Evolutionary conservation across 2,329 filamentous ascomycete species (phyloP), one percentile per base, ranked within the genome.

Genomic region (Colletotrichum eremochloae): DNA sequence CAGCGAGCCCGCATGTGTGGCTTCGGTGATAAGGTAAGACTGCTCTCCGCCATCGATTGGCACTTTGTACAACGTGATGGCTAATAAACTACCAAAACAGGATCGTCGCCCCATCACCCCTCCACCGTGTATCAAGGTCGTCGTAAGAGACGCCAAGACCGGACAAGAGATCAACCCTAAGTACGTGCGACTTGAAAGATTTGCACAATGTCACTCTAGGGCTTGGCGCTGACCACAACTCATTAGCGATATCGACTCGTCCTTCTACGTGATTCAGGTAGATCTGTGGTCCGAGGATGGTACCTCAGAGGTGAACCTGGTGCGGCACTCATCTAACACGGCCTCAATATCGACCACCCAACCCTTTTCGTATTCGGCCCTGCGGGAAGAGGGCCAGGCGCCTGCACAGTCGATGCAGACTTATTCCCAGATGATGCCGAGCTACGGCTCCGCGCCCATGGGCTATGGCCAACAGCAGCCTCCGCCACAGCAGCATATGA

Each of bases 1-100:
- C 88, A 94, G 77, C 91, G 96, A 77, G 96, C 96, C 75, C 93
- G 96, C 74, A 98, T 98, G 96, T 99, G 96, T 84, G 96, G 96
- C 9, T 99, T 98, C 84, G 96, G 96, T 74, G 96, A 99, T 85
- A 99, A 98, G 89, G 94, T 96, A 36, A 24, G 14, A 20, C 53
- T 58, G 29, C 14, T 24, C 5, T 24, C 44, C 29, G 29, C 36
- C 20, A 24, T 48, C 20, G 8, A n/a, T 18, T 46, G 44, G 62
- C 40, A 11, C 29, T 8, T 29, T 6, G 46, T 36, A 48, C 33
- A 9, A 40, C 46, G 46, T 55, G 33, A 31, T 62, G 55, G 73
- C 73, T 72, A 69, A 76, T 60, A 24, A 53, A 33, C 50, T 42
- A 33, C 63, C 68, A 7, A 57, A 36, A 36, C 78, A 97, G 93